Evolutionary conservation across 331 rosid genomes (phyloP), one percentile per base, ranked within the genome.

Genomic region (Malus hybrid): DNA sequence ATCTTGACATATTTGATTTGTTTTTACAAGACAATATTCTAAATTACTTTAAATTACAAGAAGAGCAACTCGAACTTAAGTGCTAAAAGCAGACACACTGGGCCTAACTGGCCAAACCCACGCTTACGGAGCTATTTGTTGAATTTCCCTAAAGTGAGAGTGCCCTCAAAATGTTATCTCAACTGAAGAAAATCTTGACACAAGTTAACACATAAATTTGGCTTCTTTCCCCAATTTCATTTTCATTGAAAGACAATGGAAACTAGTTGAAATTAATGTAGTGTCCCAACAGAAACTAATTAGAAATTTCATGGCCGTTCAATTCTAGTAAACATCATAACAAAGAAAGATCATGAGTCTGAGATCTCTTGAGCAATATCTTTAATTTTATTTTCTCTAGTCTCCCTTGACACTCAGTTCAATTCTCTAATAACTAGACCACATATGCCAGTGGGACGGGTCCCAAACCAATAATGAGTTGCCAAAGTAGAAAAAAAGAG

Each of bases 111-210:
- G 0, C 20, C 10, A 6, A 52, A 52, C 4, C 4, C 20, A 16
- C 10, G 4, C 4, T 18, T 52, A 18, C 4, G 0, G 0, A 62
- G 82, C 34, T 61, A 53, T 50, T 32, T 33, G 69, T 76, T 73
- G 77, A 78, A 76, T 74, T 78, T 69, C 48, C 68, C 63, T 55
- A 22, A 56, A 64, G 52, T 65, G 71, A 29, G 52, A 44, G 73
- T 79, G 70, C 56, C 50, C 57, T 52, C 8, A 52, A 20, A 28
- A 42, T 42, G 18, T 14, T 5, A 60, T 77, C 65, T 80, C 56
- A 60, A 61, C 60, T 66, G 64, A 81, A 66, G 66, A 69, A 42
- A 77, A 80, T 65, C 32, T 1, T 5, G 48, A 42, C 50, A 66
- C 19, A 24, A 11, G 18, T 60, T 39, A 50, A 36, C 24, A 71